Evolutionary conservation across 345 rosid species (phyloP), one percentile per base, ranked within the genome.

Genomic region (Rhizophora apiculata): DNA sequence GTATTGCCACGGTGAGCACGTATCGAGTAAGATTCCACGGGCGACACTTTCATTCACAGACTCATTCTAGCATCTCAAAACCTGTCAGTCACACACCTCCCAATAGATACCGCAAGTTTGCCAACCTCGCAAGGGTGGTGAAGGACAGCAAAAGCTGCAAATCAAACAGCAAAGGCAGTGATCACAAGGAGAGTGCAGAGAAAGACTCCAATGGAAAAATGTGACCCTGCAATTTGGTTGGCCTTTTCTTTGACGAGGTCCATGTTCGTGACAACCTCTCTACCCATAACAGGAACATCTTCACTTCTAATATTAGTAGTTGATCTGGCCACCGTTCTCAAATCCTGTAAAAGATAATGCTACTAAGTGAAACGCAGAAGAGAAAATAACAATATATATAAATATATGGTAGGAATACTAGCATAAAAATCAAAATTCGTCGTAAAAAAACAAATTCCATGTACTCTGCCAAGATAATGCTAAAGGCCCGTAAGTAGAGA

Each of bases 81-180:
- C 21, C 57, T 31, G 15, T 65, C 70, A 3, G 60, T 65, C 83
- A 90, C 78, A 67, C 91, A 84, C 68, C 84, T 80, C 27, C 85
- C 87, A 65, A 88, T 72, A 24, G 93, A 79, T 71, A 87, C 85
- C 24, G 97, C 89, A 74, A 94, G 69, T 69, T 85, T 83, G 71
- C 87, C 81, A 49, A 89, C 87, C 79, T 82, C 85, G 63, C 74
- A 76, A 26, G 98, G 96, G 79, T 95, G 99, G 70, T 88, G 78
- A 36, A 88, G 68, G 29, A 86, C 79, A 6, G 85, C 89, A 73
- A 96, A 92, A 71, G 81, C 73, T 62, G 86, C 96, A 32, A 87
- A 80, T 75, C 99, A 95, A 29, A 95, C 72, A 0, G 82, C 86
- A 6, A 80, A 65, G 8, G 82, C 54, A 24, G 85, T 75, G 2